A percentile compares a stretch with the other conserved stretches of the same genome.
Evolutionary conservation across 495 filamentous ascomycete species (phyloP).

Genomic region (Hamigera avellanea): DNA sequence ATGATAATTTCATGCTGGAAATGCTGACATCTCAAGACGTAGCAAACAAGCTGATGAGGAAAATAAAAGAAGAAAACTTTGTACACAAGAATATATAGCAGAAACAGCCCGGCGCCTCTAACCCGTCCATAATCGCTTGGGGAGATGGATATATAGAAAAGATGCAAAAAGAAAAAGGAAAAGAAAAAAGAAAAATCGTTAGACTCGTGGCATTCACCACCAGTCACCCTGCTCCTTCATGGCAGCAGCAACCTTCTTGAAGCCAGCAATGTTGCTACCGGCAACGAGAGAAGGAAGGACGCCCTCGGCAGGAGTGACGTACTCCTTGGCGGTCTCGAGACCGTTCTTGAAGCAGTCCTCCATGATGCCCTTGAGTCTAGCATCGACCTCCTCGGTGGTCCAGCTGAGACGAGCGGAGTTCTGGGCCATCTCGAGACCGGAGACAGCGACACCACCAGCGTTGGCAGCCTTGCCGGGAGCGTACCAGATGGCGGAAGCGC

Average conservation of each 20-base stretch:
- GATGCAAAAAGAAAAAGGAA: too few species aligned
- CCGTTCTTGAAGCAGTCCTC: constrained; percentile 86
- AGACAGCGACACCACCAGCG: constrained; percentile 94
- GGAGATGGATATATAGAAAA: too few species aligned
- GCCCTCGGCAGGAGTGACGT: constrained; percentile 63
- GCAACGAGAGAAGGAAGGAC: constrained; percentile 83
- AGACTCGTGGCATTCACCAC: constrained; percentile 44
- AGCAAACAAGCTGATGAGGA: too few species aligned
- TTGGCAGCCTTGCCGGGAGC: constrained; percentile 90
- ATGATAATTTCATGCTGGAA: too few species aligned
- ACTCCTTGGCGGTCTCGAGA: constrained; percentile 79
- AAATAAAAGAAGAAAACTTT: too few species aligned
- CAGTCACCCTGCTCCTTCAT: constrained; percentile 97
- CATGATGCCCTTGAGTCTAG: constrained; percentile 90
- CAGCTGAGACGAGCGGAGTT: constrained; percentile 79
- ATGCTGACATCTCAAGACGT: too few species aligned
- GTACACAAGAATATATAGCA: too few species aligned
- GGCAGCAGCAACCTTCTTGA: constrained; percentile 87
- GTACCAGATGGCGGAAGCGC: constrained; percentile 75
- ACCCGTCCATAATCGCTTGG: too few species aligned
- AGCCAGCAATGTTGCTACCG: constrained; percentile 94
- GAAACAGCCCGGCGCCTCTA: too few species aligned
- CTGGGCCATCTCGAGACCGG: constrained; percentile 98
- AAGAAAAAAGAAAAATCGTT: background rate
- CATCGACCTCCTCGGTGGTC: constrained; percentile 84